phyloP scores from a whole-genome alignment of 768 basidiomycete genomes.

The Gloeostereum incarnatum region DNA sequence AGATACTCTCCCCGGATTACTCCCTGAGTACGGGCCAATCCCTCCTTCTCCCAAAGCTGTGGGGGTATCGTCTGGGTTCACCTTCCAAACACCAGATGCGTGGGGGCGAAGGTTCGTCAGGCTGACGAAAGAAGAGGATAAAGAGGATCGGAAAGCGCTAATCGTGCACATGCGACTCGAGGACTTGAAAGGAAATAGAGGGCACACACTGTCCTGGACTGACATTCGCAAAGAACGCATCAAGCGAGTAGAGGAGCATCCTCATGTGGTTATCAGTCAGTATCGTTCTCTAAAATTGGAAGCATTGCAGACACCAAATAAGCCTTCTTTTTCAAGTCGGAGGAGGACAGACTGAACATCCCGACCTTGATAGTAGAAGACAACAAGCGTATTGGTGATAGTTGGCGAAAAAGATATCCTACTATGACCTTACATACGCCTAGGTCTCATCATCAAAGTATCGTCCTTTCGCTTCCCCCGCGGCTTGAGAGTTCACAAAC shows the following conservation, averaged over 20 bases:
- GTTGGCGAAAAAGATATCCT: conserved; percentile 55
- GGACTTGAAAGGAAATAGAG: conserved; percentile 26
- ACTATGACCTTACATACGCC: conserved; percentile 40
- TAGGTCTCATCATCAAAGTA: conserved; percentile 12
- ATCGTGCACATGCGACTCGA: conserved; percentile 20
- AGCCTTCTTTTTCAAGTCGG: conserved; percentile 15
- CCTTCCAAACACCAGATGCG: conserved; percentile 21
- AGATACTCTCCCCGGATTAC: conserved; percentile 12
- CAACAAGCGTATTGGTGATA: conserved; percentile 45
- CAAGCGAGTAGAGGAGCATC: conserved; percentile 24
- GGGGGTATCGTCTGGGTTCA: conserved; percentile 26
- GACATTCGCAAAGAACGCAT: conserved; percentile 23
- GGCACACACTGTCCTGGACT: conserved; percentile 22
- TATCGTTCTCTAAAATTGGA: conserved; percentile 1
- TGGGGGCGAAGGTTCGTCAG: conserved; percentile 24
- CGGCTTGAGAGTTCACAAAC: neutral
- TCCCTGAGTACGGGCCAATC: conserved; percentile 11
- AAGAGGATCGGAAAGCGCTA: conserved; percentile 23
- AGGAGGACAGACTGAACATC: conserved; percentile 33
- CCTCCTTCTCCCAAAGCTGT: conserved; percentile 2
- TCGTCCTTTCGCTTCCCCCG: conserved; percentile 9
- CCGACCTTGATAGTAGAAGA: conserved; percentile 48
- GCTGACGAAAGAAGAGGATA: conserved; percentile 14
- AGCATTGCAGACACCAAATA: neutral
- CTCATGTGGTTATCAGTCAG: conserved; percentile 29